Evolutionary conservation across 345 rosid genomes (phyloP).

Genomic region (Lumnitzera racemosa): DNA sequence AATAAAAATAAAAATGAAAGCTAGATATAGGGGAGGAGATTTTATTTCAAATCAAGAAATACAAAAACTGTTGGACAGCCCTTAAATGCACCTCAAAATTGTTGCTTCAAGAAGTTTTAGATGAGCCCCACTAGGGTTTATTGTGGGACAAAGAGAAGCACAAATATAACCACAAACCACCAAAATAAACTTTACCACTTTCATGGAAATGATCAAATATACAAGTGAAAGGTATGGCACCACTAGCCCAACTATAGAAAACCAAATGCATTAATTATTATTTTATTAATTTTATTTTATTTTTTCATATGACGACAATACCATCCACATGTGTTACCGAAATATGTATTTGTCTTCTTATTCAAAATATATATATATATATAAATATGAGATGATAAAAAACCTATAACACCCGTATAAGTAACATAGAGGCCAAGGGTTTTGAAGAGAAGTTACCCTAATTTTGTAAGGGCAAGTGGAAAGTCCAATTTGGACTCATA

Average conservation of each 20-base stretch:
- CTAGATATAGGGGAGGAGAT: too few relatives aligned
- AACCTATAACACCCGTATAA: background rate
- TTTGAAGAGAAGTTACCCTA: slow-evolving; percentile 14
- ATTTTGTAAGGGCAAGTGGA: slow-evolving; percentile 19
- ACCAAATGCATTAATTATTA: too few relatives aligned
- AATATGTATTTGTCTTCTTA: slow-evolving; percentile 1
- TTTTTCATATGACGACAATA: slow-evolving; percentile 3
- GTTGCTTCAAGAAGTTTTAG: background rate
- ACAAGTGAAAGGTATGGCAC: slow-evolving; percentile 23
- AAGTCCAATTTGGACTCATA: slow-evolving; percentile 8
- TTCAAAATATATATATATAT: too few relatives aligned
- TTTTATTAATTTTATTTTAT: background rate
- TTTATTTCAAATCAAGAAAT: too few relatives aligned
- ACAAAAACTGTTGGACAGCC: too few relatives aligned
- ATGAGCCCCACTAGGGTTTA: slow-evolving; percentile 14
- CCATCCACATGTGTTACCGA: slow-evolving; percentile 7
- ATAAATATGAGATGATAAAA: background rate
- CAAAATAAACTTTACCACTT: slow-evolving; percentile 40
- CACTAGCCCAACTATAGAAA: background rate
- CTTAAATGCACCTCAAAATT: background rate
- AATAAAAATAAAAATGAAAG: too few relatives aligned
- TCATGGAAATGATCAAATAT: slow-evolving; percentile 35
- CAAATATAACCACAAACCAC: slow-evolving; percentile 35
- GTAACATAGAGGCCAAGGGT: background rate
- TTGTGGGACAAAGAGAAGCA: slow-evolving; percentile 18